Percentiles rank a stretch among this genome's conserved stretches.
phyloP scores from a whole-genome alignment of 2,329 filamentous ascomycete species.

The Trichoderma endophyticum region DNA sequence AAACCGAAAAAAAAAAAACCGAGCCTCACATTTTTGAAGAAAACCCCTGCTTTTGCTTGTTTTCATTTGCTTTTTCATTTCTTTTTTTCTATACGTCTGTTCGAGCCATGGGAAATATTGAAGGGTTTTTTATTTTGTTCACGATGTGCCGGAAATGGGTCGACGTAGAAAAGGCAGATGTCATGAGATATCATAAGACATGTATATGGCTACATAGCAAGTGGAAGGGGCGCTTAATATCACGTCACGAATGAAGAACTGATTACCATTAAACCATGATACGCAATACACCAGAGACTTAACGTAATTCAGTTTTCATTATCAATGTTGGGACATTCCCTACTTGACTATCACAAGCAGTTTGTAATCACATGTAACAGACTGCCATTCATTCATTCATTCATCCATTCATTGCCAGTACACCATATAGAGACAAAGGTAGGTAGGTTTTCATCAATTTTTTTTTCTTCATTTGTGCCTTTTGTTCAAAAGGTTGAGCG shows the following conservation, averaged over 20 bases:
- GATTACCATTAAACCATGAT: background rate
- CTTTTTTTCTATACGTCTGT: background rate
- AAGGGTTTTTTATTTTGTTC: background rate
- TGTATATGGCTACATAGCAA: constrained; percentile 2
- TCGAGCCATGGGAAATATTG: background rate
- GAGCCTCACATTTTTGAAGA: background rate
- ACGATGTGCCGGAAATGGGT: background rate
- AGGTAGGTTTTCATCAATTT: constrained; percentile 5
- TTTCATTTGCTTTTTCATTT: background rate
- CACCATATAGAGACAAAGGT: background rate
- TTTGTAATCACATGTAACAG: background rate
- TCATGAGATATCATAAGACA: background rate
- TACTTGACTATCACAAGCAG: background rate
- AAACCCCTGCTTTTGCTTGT: background rate
- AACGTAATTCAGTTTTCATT: background rate
- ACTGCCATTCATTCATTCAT: background rate
- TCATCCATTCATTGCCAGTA: background rate
- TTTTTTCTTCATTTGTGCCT: constrained; percentile 23
- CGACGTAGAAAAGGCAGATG: background rate
- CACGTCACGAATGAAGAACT: background rate
- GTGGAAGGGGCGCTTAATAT: background rate
- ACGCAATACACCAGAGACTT: background rate
- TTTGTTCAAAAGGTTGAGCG: constrained; percentile 33
- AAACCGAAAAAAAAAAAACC: background rate
- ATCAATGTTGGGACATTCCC: background rate